These are phyloP conservation scores for Heritiera littoralis DNA, from an alignment of 345 rosid species.

Conservation along the genomic window DNA sequence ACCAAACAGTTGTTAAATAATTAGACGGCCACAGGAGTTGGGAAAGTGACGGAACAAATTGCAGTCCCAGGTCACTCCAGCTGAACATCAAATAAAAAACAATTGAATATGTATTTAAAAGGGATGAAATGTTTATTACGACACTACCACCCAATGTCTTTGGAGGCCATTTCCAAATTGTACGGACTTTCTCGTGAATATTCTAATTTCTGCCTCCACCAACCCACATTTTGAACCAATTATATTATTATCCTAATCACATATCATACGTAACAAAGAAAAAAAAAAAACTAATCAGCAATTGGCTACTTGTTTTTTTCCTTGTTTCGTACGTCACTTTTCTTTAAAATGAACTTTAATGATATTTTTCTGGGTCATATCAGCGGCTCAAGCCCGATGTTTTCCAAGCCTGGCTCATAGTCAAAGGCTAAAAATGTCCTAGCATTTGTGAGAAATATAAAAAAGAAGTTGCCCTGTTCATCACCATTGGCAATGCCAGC, in stretches of 20 bases:
- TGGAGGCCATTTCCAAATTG: slow-evolving; percentile 34
- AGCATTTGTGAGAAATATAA: too few species aligned
- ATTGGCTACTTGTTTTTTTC: too few species aligned
- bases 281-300: neutral
- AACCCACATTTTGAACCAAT: neutral
- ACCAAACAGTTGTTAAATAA: too few species aligned
- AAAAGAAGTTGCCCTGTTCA: too few species aligned
- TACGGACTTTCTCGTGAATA: neutral
- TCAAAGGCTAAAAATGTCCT: neutral
- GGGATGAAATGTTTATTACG: neutral
- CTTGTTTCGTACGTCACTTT: too few species aligned
- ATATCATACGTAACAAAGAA: neutral
- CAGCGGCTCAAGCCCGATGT: neutral
- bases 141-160: slow-evolving; percentile 6
- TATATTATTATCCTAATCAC: too few species aligned
- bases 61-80: neutral
- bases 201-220: slow-evolving; percentile 8
- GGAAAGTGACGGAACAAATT: too few species aligned
- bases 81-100: neutral
- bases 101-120: neutral
- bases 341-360: neutral
- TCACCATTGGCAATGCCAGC: too few species aligned
- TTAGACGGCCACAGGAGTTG: too few species aligned
- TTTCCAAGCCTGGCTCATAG: neutral
- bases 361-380: neutral